phyloP scores from a whole-genome alignment of 1,139 yeast genomes.

The Meyerozyma smithsonii region DNA sequence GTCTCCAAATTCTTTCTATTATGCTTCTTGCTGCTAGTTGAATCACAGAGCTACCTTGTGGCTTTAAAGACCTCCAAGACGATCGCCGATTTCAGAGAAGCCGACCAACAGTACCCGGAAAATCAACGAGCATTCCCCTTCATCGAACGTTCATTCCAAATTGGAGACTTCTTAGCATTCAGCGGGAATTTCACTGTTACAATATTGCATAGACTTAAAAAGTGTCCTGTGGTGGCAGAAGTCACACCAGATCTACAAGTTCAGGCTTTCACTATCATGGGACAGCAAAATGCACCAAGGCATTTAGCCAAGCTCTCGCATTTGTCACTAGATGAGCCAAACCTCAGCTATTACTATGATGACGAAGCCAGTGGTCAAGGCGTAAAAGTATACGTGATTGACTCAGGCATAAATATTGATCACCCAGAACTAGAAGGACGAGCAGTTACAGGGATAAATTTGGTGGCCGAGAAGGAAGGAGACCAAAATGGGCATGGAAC shows the following conservation, averaged over 20 bases:
- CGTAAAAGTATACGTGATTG: conserved; percentile 74
- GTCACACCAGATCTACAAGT: conserved; percentile 56
- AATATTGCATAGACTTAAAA: conserved; percentile 41
- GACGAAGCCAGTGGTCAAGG: conserved; percentile 43
- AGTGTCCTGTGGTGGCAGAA: conserved; percentile 49
- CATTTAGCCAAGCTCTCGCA: conserved; percentile 66
- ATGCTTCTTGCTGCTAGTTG: background rate
- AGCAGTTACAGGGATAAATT: conserved; percentile 54
- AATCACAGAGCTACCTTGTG: background rate
- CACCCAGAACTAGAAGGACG: conserved; percentile 68
- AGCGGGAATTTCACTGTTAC: conserved; percentile 53
- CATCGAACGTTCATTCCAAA: conserved; percentile 30
- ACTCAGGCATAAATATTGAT: conserved; percentile 60
- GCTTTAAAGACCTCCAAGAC: background rate
- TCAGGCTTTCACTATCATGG: conserved; percentile 37
- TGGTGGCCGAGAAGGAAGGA: conserved; percentile 57
- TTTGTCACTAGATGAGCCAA: conserved; percentile 18
- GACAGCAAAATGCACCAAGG: conserved; percentile 56
- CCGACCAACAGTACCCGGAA: background rate
- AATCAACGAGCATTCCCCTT: background rate
- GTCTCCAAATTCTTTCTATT: background rate
- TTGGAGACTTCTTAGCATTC: conserved; percentile 64
- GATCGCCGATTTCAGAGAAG: background rate
- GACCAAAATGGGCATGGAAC: conserved; percentile 77
- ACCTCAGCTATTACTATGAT: conserved; percentile 38